Base-by-base conservation (phyloP, 805 yeast species). In the Millerago galiae region DNA sequence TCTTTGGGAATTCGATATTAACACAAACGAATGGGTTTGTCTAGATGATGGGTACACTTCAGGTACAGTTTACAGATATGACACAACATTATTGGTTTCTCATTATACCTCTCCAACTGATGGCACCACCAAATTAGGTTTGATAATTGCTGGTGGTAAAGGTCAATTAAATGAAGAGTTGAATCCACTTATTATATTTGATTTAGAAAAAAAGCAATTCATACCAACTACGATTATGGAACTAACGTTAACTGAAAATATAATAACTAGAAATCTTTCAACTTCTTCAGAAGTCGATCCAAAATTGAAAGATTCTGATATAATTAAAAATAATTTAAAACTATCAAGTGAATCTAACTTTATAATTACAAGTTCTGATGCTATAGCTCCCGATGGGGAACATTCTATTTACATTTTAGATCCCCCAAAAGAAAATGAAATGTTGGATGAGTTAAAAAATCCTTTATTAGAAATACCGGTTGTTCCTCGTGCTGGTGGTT, bases 1-100 rank as follows among this genome's bases (percentile, higher is more conserved):
- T 51, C 59, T 82, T 21, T 85, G 93, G 91, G 72, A 72, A 51
- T 77, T 81, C 50, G 74, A 80, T 55, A 58, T 80, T 33, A 69
- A 67, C 31, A 62, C 72, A 4, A 67, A 65, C 40, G 58, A 58
- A 10, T 84, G 93, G 91, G 54, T 55, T 1, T 67, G 77, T 37
- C 54, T 81, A 3, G 69, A 68, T 37, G 69, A 67, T 46, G 73
- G 72, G 18, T 60, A 60, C n/a, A 54, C 52, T 25, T 59, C 68
- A 3, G 61, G 61, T 9, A 54, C 63, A 9, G 52, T 66, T 5
- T 58, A 60, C 14, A 64, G 89, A 42, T 82, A 63, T 54, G 72
- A 74, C 45, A 86, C 79, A 54, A 65, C 74, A 18, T 59, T 77
- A 61, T 63, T 75, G 17, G 52, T 69, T 9, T 50, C 73, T 5